Evolutionary conservation across 2,329 filamentous ascomycete species (phyloP).

Genomic region (Colletotrichum australisinense): DNA sequence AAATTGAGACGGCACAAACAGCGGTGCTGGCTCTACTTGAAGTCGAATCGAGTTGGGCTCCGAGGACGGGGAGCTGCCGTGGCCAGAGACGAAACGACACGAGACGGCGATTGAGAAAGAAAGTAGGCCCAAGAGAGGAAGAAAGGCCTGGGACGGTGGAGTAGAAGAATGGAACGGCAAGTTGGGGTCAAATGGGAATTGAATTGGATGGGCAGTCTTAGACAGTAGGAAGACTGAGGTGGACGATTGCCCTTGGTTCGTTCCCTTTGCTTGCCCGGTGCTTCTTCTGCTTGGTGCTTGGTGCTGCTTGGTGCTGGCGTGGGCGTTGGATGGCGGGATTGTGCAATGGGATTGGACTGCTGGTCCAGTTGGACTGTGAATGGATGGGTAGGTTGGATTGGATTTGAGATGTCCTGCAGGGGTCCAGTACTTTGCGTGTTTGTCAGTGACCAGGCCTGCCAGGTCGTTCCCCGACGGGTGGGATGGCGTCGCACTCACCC

Average conservation of each 20-base stretch:
- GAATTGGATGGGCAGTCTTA: not conserved
- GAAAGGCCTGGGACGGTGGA: conserved; percentile 4
- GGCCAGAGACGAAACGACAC: not conserved
- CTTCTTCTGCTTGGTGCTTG: not conserved
- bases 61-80: not conserved
- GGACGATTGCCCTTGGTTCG: too few relatives aligned
- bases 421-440: conserved; percentile 26
- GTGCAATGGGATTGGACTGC: conserved; percentile 16
- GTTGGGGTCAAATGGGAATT: not conserved
- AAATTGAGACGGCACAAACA: not conserved
- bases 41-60: not conserved
- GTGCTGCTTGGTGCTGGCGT: conserved; percentile 6
- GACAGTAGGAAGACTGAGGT: not conserved
- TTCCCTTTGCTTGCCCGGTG: too few relatives aligned
- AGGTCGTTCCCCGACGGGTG: conserved; percentile 28
- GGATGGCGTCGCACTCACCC: not conserved
- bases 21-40: not conserved
- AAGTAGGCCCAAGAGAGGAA: not conserved
- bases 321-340: not conserved
- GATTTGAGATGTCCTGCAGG: conserved; percentile 26
- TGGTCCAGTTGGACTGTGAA: too few relatives aligned
- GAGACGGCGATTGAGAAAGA: not conserved
- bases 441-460: not conserved
- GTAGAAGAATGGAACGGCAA: conserved; percentile 18
- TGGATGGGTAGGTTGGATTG: not conserved